A percentile compares a stretch with the other conserved stretches of the same genome.
Conservation (phyloP, 2,329 filamentous ascomycete species). For the Penicillium sumatraense region DNA sequence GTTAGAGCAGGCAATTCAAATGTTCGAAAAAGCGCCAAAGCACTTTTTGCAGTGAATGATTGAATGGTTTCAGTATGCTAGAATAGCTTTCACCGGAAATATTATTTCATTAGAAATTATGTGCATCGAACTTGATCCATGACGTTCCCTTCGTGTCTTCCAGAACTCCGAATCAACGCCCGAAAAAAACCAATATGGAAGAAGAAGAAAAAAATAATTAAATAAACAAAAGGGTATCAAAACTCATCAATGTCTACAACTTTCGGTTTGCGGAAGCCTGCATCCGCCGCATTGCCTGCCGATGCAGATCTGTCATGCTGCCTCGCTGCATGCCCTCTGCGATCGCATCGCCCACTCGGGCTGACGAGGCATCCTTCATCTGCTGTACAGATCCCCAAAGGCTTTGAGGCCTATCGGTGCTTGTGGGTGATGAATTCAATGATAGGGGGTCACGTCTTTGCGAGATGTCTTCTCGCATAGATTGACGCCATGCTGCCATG, state of each 20-base stretch:
- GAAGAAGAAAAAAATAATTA: neutral
- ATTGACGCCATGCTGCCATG: conserved; percentile 70
- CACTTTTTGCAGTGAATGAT: conserved; percentile 20
- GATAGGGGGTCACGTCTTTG: conserved; percentile 34
- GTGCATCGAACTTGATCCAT: conserved; percentile 8
- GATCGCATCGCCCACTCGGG: conserved; percentile 65
- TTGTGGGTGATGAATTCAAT: conserved; percentile 35
- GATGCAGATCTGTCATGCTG: conserved; percentile 75
- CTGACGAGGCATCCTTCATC: conserved; percentile 61
- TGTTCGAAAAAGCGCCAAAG: conserved; percentile 31
- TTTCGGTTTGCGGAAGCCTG: conserved; percentile 62
- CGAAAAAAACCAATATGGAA: neutral
- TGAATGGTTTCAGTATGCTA: neutral
- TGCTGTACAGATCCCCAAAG: conserved; percentile 65
- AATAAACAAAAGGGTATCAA: conserved; percentile 19
- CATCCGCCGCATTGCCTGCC: conserved; percentile 79
- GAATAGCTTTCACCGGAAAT: neutral
- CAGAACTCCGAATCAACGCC: conserved; percentile 6
- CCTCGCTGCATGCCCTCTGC: conserved; percentile 77
- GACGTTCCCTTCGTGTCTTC: neutral
- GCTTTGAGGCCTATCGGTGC: conserved; percentile 64
- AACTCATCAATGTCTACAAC: conserved; percentile 18
- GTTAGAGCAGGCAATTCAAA: conserved; percentile 26
- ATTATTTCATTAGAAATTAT: conserved; percentile 16
- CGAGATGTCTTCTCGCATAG: conserved; percentile 66